Conservation (phyloP, 2,329 filamentous ascomycete genomes). For the Nakataea oryzae region DNA sequence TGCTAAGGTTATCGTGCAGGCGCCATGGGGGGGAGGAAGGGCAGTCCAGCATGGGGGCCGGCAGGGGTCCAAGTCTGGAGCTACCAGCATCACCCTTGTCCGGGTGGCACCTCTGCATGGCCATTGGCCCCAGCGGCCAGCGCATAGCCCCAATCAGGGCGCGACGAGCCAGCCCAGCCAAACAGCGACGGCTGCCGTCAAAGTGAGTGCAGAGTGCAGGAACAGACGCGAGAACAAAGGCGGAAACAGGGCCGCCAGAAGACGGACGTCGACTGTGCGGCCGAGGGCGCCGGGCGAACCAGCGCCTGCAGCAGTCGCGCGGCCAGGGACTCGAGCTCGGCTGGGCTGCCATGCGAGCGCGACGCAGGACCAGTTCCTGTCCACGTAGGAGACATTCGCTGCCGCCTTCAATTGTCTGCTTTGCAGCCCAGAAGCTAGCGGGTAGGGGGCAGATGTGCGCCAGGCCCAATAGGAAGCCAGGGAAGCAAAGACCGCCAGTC, state of each 20-base stretch:
- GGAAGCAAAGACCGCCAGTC: background rate
- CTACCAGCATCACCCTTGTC: background rate
- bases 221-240: background rate
- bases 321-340: background rate
- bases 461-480: background rate
- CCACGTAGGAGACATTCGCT: background rate
- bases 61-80: background rate
- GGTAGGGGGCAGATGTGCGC: background rate
- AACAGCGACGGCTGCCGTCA: background rate
- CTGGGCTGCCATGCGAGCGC: background rate
- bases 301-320: background rate
- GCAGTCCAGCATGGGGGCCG: background rate
- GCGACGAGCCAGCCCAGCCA: background rate
- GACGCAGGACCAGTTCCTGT: background rate
- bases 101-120: background rate
- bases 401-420: background rate
- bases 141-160: background rate
- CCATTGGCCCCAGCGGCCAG: background rate
- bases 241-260: background rate
- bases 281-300: background rate
- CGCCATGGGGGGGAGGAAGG: background rate
- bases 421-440: background rate
- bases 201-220: background rate
- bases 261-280: background rate
- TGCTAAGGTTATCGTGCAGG: background rate